Evolutionary conservation across 139 green algal genomes (phyloP).

Genomic region (Tetradesmus lagerheimii): DNA sequence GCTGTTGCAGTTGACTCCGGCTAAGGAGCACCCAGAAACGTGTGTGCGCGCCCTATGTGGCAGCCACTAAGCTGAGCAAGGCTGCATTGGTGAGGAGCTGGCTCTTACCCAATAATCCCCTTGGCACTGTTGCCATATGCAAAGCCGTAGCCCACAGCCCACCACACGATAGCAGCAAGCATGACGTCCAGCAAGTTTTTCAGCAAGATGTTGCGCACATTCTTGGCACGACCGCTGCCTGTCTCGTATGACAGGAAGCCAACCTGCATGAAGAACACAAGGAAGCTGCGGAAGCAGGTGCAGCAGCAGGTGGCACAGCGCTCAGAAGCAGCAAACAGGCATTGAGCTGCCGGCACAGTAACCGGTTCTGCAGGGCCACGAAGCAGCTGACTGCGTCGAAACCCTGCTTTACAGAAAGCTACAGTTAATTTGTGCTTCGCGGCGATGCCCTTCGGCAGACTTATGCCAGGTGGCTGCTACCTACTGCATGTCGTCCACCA

Average conservation of each 20-base stretch:
- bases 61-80: too few species aligned
- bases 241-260: conserved; percentile 62
- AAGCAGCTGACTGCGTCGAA: neutral
- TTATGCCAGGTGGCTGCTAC: neutral
- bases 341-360: neutral
- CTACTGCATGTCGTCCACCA: neutral
- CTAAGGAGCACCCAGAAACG: too few species aligned
- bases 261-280: conserved; percentile 69
- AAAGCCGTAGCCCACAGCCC: conserved; percentile 80
- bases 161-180: conserved; percentile 65
- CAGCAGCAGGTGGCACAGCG: neutral
- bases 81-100: too few species aligned
- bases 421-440: neutral
- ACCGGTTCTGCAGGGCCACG: neutral
- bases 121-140: conserved; percentile 58
- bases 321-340: neutral
- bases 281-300: conserved; percentile 48
- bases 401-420: neutral
- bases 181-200: conserved; percentile 68
- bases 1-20: too few species aligned
- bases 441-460: neutral
- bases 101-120: conserved; percentile 72
- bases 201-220: conserved; percentile 66
- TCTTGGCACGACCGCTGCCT: conserved; percentile 61
- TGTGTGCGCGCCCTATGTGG: too few species aligned